Base-by-base conservation (phyloP, 2,329 filamentous ascomycete species). In the Aspergillus phoenicis region DNA sequence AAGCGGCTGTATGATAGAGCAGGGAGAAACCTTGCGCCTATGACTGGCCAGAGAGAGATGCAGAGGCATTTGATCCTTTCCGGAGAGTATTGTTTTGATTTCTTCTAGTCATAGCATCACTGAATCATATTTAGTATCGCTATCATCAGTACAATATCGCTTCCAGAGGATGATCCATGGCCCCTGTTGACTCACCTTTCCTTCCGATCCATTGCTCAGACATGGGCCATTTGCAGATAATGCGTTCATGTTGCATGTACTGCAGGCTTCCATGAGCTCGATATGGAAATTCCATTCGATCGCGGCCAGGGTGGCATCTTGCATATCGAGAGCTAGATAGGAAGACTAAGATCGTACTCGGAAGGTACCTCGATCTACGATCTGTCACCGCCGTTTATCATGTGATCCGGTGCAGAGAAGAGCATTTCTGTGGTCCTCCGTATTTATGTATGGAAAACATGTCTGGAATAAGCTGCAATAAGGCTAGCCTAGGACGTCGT, bases 361-460 rank as follows among this genome's bases (percentile, higher is more conserved):
- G 30, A 36, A 36, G 33, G 33, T 36, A 36, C 33, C 10, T 36
- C 33, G 5, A 51, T 20, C 26, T 30, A 30, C 47, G 24, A 47
- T 33, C 24, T 47, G 53, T 56, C 39, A 56, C 53, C 53, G 53
- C 53, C 24, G 39, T 39, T 43, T 56, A 56, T 56, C 53, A 56
- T 36, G 53, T 56, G 53, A 56, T 45, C 15, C 5, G 22, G 17
- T 20, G 39, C 15, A 20, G 20, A 20, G 20, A 20, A 20, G 20
- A 20, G 20, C 20, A 20, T 20, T 20, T 20, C 20, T 20, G 20
- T 20, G 20, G 20, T 20, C 20, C 20, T 20, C 20, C 20, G 20
- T 20, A 20, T 20, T 20, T 20, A 20, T 20, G 17, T 20, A 20
- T 47, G 43, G 20, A 47, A 47, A 45, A 13, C 11, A 48, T 48